Percentiles rank a stretch among this genome's conserved stretches.
Evolutionary conservation across 768 basidiomycete species (phyloP).

Genomic region (Collybiopsis luxurians): DNA sequence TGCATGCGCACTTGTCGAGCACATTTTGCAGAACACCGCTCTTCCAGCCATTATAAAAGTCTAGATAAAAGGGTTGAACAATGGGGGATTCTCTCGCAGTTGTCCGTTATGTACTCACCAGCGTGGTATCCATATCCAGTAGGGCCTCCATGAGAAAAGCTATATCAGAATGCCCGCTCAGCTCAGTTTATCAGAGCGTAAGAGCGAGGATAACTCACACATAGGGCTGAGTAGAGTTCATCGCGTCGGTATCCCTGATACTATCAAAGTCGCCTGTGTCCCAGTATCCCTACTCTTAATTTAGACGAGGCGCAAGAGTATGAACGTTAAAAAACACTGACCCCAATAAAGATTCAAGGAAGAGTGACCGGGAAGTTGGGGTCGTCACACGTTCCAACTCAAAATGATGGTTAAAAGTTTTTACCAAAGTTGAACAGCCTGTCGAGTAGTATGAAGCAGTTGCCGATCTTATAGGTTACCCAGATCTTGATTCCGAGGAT

Average conservation of each 20-base stretch:
- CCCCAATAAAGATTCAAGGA: conserved; percentile 52
- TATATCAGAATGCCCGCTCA: conserved; percentile 12
- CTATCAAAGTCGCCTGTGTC: conserved; percentile 31
- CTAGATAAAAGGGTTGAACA: too few species aligned
- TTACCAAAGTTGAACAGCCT: too few species aligned
- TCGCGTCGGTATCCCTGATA: conserved; percentile 34
- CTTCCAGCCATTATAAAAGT: conserved; percentile 65
- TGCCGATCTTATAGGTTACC: too few species aligned
- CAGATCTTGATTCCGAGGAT: too few species aligned
- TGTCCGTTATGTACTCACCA: too few species aligned
- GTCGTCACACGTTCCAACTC: conserved; percentile 47
- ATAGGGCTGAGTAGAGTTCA: conserved; percentile 48
- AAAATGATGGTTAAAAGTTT: too few species aligned
- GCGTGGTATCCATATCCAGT: conserved; percentile 63
- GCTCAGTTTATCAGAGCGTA: neutral
- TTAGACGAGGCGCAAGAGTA: too few species aligned
- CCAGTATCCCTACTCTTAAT: conserved; percentile 55
- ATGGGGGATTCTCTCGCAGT: too few species aligned
- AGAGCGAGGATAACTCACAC: conserved; percentile 35
- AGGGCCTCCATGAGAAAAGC: conserved; percentile 54
- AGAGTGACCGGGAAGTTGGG: conserved; percentile 42
- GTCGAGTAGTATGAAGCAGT: too few species aligned
- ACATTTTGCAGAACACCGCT: conserved; percentile 50
- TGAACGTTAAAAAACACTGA: conserved; percentile 22
- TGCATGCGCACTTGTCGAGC: conserved; percentile 51